Percentiles rank a stretch among this genome's conserved stretches.
Evolutionary conservation across 768 basidiomycete genomes (phyloP).

Genomic region (Sarcomyxa edulis): DNA sequence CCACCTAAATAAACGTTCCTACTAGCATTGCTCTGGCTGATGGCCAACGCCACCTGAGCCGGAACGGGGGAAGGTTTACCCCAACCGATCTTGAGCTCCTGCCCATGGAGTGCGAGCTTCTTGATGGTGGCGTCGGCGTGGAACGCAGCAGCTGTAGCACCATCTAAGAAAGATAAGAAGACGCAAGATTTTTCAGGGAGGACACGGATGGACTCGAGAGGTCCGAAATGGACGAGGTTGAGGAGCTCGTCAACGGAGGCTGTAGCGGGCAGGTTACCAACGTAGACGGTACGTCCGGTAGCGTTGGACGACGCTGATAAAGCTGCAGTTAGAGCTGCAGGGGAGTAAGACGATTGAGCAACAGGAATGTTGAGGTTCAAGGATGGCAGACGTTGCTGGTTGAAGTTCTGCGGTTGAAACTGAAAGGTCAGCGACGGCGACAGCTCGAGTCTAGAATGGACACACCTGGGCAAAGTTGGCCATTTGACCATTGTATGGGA

Average conservation of each 20-base stretch:
- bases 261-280: constrained; percentile 92
- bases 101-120: constrained; percentile 87
- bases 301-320: constrained; percentile 61
- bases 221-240: constrained; percentile 96
- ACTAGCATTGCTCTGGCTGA: constrained; percentile 88
- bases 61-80: constrained; percentile 92
- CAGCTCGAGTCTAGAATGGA: not conserved
- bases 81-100: constrained; percentile 99
- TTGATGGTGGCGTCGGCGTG: constrained; percentile 96
- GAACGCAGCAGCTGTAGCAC: constrained; percentile 90
- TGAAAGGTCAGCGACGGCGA: constrained; percentile 8
- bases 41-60: constrained; percentile 79
- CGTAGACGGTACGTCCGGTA: constrained; percentile 90
- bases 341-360: constrained; percentile 71
- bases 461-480: constrained; percentile 61
- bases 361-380: constrained; percentile 64
- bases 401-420: constrained; percentile 32
- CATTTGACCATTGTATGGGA: constrained; percentile 70
- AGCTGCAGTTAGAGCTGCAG: constrained; percentile 71
- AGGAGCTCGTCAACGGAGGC: constrained; percentile 87
- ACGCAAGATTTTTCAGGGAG: constrained; percentile 97
- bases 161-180: constrained; percentile 97
- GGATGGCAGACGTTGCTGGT: constrained; percentile 60
- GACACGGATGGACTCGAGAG: constrained; percentile 90
- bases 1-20: constrained; percentile 97